Conservation (phyloP, 164 flowering plant genomes). For the Umbilicus rupestris region DNA sequence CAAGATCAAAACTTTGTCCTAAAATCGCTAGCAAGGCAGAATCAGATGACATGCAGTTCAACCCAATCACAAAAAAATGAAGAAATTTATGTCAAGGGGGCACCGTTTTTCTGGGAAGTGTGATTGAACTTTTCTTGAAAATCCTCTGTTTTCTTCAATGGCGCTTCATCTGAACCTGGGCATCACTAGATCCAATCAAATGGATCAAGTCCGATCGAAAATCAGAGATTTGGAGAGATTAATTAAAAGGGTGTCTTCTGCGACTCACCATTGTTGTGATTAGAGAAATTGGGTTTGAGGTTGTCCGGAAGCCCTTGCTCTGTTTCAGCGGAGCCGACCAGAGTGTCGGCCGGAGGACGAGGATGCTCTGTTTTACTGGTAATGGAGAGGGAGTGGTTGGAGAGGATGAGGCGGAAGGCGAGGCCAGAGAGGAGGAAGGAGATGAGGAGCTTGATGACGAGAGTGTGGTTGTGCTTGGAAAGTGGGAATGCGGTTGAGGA, state of each 20-base stretch:
- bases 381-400: constrained; percentile 28
- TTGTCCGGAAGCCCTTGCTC: constrained; percentile 10
- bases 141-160: constrained; percentile 1
- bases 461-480: constrained; percentile 21
- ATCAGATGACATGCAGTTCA: not conserved
- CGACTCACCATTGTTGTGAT: constrained; percentile 24
- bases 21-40: not conserved
- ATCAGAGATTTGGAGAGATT: not conserved
- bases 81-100: not conserved
- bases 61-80: not conserved
- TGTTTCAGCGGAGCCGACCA: not conserved
- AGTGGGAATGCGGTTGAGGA: no score
- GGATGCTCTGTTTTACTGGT: constrained; percentile 12
- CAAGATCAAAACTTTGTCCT: not conserved
- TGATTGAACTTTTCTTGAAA: no score
- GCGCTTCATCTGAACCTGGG: not conserved
- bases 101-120: constrained; percentile 1
- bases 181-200: not conserved
- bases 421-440: constrained; percentile 46
- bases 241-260: not conserved
- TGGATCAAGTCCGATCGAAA: not conserved
- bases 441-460: constrained; percentile 39
- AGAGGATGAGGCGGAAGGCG: constrained; percentile 47
- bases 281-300: constrained; percentile 10
- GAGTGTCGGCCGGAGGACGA: constrained; percentile 8